Percentiles rank a stretch among this genome's conserved stretches.
These are phyloP conservation scores for Neodidymelliopsis sp. DNA, from an alignment of 2,329 filamentous ascomycete genomes.

Conservation along the genomic window DNA sequence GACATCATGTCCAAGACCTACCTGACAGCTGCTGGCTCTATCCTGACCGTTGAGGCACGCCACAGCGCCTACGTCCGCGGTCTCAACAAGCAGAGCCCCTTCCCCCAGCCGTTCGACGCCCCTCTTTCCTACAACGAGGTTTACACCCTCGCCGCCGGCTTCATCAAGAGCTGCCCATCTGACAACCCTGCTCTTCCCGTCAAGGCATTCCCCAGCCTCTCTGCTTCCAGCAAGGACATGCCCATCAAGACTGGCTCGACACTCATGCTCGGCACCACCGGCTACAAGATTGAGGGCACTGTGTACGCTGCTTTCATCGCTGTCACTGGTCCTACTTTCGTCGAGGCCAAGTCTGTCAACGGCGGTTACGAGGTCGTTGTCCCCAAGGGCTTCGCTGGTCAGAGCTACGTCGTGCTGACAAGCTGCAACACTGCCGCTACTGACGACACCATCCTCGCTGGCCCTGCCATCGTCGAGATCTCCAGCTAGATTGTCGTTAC, in stretches of 20 bases:
- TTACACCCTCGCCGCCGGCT: conserved; percentile 69
- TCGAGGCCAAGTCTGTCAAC: conserved; percentile 20
- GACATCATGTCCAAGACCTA: conserved; percentile 65
- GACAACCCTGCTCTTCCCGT: conserved; percentile 65
- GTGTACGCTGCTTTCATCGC: conserved; percentile 38
- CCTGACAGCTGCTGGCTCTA: conserved; percentile 67
- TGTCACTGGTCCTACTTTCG: conserved; percentile 32
- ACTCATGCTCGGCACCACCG: conserved; percentile 22
- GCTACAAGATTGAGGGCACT: conserved; percentile 29
- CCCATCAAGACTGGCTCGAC: conserved; percentile 26
- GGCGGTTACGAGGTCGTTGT: conserved; percentile 30
- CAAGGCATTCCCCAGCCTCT: conserved; percentile 64
- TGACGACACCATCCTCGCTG: conserved; percentile 36
- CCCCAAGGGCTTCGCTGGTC: conserved; percentile 32
- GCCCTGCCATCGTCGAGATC: conserved; percentile 34
- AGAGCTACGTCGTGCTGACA: conserved; percentile 37
- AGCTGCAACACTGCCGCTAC: conserved; percentile 35
- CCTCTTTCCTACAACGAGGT: conserved; percentile 66
- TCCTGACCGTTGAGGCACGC: conserved; percentile 70
- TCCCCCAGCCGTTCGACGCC: conserved; percentile 67
- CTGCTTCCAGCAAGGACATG: conserved; percentile 21
- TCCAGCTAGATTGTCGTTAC: conserved; percentile 18
- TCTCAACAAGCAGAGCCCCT: conserved; percentile 59
- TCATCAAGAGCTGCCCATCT: conserved; percentile 66
- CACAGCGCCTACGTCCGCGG: conserved; percentile 69